A percentile compares a stretch with the other conserved stretches of the same genome.
phyloP scores from a whole-genome alignment of 768 basidiomycete genomes.

The Lentinus tigrinus region DNA sequence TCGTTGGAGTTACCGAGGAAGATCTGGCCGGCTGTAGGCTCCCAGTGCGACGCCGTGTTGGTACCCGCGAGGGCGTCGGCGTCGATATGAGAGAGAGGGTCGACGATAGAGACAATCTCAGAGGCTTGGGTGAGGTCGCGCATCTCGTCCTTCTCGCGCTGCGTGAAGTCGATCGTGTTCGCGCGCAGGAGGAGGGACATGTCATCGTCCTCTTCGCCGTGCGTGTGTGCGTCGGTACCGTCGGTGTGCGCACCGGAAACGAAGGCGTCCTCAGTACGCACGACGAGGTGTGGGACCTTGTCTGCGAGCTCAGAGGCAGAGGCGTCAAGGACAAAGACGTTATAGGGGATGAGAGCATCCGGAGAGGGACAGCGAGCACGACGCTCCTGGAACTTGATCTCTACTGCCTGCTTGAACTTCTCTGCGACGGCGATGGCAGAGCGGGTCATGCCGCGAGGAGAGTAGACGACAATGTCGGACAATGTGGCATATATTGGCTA shows the following conservation, averaged over 20 bases:
- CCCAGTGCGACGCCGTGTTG: constrained; percentile 46
- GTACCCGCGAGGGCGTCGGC: constrained; percentile 25
- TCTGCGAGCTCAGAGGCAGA: constrained; percentile 42
- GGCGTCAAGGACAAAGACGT: constrained; percentile 76
- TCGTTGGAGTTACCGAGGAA: constrained; percentile 84
- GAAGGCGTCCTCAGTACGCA: constrained; percentile 42
- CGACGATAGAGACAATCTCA: constrained; percentile 62
- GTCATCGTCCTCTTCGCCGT: constrained; percentile 15
- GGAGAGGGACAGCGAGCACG: constrained; percentile 19
- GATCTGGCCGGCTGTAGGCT: constrained; percentile 62
- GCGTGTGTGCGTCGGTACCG: constrained; percentile 31
- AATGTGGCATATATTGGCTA: constrained; percentile 84
- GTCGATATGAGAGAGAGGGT: constrained; percentile 11
- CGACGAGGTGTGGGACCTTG: constrained; percentile 52
- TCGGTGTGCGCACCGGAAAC: constrained; percentile 33
- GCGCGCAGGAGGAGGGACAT: constrained; percentile 21
- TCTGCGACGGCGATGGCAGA: constrained; percentile 61
- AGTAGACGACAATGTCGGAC: constrained; percentile 90
- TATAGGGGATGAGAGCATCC: constrained; percentile 52
- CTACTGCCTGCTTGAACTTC: constrained; percentile 63
- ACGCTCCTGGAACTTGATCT: constrained; percentile 52
- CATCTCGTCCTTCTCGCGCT: constrained; percentile 89
- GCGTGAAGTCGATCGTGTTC: constrained; percentile 79
- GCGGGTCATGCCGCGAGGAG: constrained; percentile 59
- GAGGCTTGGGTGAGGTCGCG: constrained; percentile 79